These are phyloP conservation scores for Nicotiana obtusifolia DNA, from an alignment of 257 asterid genomes.

Conservation along the genomic window DNA sequence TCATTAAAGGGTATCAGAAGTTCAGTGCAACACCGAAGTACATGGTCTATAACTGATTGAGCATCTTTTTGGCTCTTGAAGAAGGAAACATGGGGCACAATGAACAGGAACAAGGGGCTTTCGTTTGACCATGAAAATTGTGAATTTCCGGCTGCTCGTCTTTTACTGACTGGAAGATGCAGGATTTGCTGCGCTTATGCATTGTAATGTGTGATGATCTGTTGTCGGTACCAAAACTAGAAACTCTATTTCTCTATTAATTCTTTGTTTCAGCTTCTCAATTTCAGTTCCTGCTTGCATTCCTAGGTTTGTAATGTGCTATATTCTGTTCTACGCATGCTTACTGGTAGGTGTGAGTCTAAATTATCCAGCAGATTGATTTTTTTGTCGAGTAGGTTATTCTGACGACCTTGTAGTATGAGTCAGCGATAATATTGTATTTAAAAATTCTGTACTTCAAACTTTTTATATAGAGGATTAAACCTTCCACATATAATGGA, in stretches of 20 bases:
- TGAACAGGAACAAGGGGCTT: not conserved
- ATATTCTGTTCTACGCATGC: not conserved
- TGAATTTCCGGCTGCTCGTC: not conserved
- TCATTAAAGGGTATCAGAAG: constrained; percentile 92
- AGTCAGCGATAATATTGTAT: not conserved
- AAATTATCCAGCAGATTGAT: not conserved
- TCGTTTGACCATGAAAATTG: not conserved
- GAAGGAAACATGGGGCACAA: not conserved
- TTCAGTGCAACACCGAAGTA: constrained; percentile 94
- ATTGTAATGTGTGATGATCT: not conserved
- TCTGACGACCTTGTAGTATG: not conserved
- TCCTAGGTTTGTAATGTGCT: not conserved
- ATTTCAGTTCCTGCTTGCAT: not conserved
- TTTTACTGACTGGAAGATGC: not conserved
- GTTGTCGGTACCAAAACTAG: not conserved
- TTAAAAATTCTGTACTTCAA: not conserved
- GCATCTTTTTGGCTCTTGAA: not conserved
- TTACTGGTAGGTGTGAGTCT: not conserved
- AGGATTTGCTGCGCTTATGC: not conserved
- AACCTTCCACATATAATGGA: not conserved
- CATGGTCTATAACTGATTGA: constrained; percentile 75
- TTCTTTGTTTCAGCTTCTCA: not conserved
- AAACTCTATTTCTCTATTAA: not conserved
- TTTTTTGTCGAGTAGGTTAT: too few relatives aligned
- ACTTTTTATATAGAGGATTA: not conserved